Conservation (phyloP, 148 eudicot species). For the Pouteria glomerata region DNA sequence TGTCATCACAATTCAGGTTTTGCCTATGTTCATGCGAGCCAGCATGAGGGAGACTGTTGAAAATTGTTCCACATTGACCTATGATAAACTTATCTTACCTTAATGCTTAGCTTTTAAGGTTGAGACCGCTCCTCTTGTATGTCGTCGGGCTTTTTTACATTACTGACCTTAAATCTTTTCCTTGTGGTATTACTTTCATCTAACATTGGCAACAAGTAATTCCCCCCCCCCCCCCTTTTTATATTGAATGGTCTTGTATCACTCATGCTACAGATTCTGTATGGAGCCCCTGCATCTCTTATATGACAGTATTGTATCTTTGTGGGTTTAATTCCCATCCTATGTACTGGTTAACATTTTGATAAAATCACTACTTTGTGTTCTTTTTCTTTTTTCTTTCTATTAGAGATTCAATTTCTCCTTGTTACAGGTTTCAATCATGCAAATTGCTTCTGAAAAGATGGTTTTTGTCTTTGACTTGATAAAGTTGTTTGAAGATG, state of each 20-base stretch:
- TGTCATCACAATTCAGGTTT: no score
- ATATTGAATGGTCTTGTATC: background rate
- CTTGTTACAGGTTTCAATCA: conserved; percentile 78
- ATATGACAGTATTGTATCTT: background rate
- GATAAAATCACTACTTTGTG: background rate
- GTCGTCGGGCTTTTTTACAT: no score
- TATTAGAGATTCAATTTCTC: background rate
- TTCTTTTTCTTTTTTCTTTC: background rate
- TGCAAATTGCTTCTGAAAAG: conserved; percentile 91
- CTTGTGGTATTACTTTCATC: background rate
- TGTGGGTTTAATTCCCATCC: background rate
- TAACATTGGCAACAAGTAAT: background rate
- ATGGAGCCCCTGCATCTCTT: no score
- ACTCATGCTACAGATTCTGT: no score
- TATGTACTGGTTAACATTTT: no score
- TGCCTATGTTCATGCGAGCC: no score
- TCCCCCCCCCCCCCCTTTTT: background rate
- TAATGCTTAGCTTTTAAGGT: background rate
- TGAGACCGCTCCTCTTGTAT: no score
- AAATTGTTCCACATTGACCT: no score
- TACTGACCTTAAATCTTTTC: background rate
- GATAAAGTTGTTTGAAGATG: conserved; percentile 65
- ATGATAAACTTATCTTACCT: no score
- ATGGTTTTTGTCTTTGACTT: conserved; percentile 78
- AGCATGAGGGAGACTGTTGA: no score